Base-by-base conservation (phyloP, 768 basidiomycete species). In the Xanthoconium stramineum region DNA sequence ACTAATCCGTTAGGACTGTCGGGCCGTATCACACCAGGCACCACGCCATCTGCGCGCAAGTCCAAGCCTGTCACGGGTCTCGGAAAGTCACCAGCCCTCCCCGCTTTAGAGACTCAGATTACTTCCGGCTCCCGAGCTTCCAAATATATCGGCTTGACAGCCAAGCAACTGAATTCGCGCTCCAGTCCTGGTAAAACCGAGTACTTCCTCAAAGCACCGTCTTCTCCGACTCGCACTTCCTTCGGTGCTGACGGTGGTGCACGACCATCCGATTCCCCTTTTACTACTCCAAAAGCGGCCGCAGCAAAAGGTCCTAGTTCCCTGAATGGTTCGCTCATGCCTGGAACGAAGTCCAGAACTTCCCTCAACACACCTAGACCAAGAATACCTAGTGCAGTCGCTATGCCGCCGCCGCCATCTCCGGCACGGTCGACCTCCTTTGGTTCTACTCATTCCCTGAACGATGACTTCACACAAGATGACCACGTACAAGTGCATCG, bases 71-170 rank as follows among this genome's bases (percentile, higher is more conserved):
- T 44, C 62, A 69, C 54, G 67, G 64, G 57, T 60, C 69, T 50
- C 42, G 74, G 61, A 53, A 76, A 52, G 63, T 56, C 71, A 74
- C 65, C 74, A 61, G 56, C 12, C 50, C 56, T 33, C 37, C 65
- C 70, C 43, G 45, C 57, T 7, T 61, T 69, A 33, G 73, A 75
- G 51, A 59, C 69, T 32, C 75, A 74, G 56, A 85, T 94, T 55
- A 91, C 92, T 4, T 85, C 84, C 7, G 92, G 92, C 4, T 91
- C 91, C 3, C 78, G 93, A 44, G 92, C 93, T 11, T 88, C 89
- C 42, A 89, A 87, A 69, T 94, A 94, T 67, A 76, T 88, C 33
- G 83, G 85, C 15, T 83, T 94, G 82, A 94, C 91, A 1, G 92
- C 92, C 1, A 83, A 87, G 66, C 89, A 93, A 62, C 79, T 95